Evolutionary conservation across 2,329 filamentous ascomycete species (phyloP).

Genomic region (Scedosporium aurantiacum): DNA sequence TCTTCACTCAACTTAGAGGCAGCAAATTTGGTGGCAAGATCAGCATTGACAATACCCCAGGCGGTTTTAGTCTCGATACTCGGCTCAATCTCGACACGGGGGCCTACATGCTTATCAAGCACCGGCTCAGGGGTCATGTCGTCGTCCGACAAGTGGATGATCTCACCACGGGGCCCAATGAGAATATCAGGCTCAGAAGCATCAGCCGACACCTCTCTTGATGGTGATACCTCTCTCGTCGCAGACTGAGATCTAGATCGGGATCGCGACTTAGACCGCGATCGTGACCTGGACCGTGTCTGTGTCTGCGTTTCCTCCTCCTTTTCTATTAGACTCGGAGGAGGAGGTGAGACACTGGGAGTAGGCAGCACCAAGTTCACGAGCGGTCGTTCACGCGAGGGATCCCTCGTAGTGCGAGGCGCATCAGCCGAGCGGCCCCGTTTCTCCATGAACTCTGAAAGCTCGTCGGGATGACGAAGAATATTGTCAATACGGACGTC

Average conservation of each 20-base stretch:
- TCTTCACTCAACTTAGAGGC: not conserved
- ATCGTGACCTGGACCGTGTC: not conserved
- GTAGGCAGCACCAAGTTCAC: constrained; percentile 53
- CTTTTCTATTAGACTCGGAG: constrained; percentile 24
- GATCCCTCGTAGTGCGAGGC: constrained; percentile 28
- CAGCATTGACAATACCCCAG: constrained; percentile 2
- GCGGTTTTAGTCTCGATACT: not conserved
- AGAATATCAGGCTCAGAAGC: constrained; percentile 1
- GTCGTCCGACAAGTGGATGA: not conserved
- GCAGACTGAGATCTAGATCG: not conserved
- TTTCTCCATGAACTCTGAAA: constrained; percentile 22
- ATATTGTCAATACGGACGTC: constrained; percentile 52
- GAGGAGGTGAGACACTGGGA: constrained; percentile 38
- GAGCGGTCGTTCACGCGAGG: constrained; percentile 43
- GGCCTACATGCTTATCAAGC: not conserved
- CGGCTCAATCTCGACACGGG: not conserved
- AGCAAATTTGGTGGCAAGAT: not conserved
- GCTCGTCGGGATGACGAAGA: constrained; percentile 38
- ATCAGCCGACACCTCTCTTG: not conserved
- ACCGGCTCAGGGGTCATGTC: not conserved
- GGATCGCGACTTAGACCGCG: not conserved
- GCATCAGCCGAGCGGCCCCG: not conserved
- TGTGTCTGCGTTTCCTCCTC: constrained; percentile 4
- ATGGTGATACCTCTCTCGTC: not conserved
- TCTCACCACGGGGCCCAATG: constrained; percentile 5